phyloP scores from a whole-genome alignment of 1,284 basidiomycete species.

The Ceratobasidium sp. region DNA sequence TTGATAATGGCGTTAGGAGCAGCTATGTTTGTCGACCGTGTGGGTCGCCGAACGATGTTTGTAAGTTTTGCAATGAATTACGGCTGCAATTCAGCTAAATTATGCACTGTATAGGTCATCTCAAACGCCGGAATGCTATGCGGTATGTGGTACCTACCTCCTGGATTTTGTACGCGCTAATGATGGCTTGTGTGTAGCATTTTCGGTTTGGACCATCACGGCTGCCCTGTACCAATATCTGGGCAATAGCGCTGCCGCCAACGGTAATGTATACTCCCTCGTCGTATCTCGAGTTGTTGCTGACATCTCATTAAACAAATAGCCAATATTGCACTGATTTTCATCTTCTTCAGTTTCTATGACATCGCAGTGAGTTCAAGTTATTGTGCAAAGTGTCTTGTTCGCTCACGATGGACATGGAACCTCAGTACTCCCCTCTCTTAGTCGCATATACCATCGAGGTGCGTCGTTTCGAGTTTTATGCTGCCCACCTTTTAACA shows the following conservation, averaged over 20 bases:
- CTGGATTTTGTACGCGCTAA: neutral
- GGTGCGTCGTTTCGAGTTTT: neutral
- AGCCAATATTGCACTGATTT: slow-evolving; percentile 64
- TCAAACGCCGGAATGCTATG: slow-evolving; percentile 71
- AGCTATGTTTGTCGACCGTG: slow-evolving; percentile 64
- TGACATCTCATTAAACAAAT: neutral
- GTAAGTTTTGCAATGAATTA: slow-evolving; percentile 45
- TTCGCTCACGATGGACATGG: neutral
- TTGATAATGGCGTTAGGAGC: slow-evolving; percentile 54
- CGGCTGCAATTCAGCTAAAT: neutral
- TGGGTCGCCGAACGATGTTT: slow-evolving; percentile 68
- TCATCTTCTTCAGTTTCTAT: slow-evolving; percentile 72
- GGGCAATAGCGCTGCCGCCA: slow-evolving; percentile 33
- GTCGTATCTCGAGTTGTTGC: neutral
- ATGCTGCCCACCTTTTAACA: neutral
- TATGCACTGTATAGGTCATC: slow-evolving; percentile 43
- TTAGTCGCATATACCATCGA: slow-evolving; percentile 58
- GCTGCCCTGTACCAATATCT: slow-evolving; percentile 37
- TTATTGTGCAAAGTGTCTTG: neutral
- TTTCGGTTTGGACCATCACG: slow-evolving; percentile 39
- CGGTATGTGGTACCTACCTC: slow-evolving; percentile 47
- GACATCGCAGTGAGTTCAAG: slow-evolving; percentile 60
- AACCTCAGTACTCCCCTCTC: slow-evolving; percentile 38
- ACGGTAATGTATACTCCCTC: slow-evolving; percentile 25
- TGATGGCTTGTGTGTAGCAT: slow-evolving; percentile 30